phyloP scores from a whole-genome alignment of 2,329 filamentous ascomycete genomes.

The Rutstroemia sp. region DNA sequence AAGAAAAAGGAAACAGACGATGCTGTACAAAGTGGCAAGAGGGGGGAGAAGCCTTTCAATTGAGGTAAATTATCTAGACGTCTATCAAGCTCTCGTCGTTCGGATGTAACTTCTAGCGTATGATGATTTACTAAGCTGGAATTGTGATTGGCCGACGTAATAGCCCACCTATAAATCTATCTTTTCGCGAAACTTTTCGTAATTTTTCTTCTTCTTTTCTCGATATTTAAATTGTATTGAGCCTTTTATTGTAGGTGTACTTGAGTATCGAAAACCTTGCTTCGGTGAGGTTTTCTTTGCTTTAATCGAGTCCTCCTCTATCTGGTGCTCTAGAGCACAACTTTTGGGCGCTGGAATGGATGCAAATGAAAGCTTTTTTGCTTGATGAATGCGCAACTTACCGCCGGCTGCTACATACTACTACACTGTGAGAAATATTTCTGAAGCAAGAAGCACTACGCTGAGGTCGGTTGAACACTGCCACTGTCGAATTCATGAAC shows the following conservation, averaged over 20 bases:
- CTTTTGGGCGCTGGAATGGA: constrained; percentile 60
- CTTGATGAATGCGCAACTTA: constrained; percentile 51
- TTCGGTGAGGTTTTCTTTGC: constrained; percentile 24
- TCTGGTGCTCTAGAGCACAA: constrained; percentile 59
- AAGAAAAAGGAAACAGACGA: constrained; percentile 29
- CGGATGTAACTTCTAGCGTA: constrained; percentile 9
- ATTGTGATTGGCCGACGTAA: constrained; percentile 18
- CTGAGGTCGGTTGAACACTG: too few species aligned
- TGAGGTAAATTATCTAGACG: constrained; percentile 7
- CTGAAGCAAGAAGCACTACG: neutral
- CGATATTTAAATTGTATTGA: constrained; percentile 49
- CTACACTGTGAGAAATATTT: neutral
- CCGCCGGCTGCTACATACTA: constrained; percentile 62
- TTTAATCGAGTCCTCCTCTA: constrained; percentile 62
- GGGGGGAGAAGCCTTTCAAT: constrained; percentile 8
- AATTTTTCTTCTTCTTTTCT: constrained; percentile 31
- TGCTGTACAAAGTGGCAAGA: constrained; percentile 10
- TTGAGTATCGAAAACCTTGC: constrained; percentile 38
- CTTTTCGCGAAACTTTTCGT: constrained; percentile 17
- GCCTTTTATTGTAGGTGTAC: constrained; percentile 67
- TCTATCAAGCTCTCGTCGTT: constrained; percentile 12
- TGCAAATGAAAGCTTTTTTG: constrained; percentile 51
- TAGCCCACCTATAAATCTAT: constrained; percentile 18
- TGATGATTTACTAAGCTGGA: constrained; percentile 18
- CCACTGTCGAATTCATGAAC: too few species aligned